Evolutionary conservation across 169 alveolate species (phyloP), one percentile per base, ranked within the genome.

Genomic region (Fabrea salina): DNA sequence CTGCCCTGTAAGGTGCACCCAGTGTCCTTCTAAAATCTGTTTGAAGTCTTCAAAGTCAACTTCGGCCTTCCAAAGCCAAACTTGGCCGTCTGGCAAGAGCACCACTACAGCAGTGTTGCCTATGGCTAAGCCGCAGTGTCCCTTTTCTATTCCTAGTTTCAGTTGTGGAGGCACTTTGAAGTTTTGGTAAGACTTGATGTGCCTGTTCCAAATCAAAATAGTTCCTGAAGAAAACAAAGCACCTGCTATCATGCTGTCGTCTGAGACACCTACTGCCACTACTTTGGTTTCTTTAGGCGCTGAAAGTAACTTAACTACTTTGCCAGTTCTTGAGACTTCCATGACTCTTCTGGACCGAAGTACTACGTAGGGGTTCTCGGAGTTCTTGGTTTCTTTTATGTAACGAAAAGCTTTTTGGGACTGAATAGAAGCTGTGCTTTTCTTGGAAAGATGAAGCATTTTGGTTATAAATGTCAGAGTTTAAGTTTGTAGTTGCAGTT

Each of bases 41-140:
- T 61, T 37, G 11, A 51, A 51, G 54, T 61, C 74, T 2, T 35
- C 39, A n/a, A 61, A 61, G 74, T 61, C 74, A 16, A 13, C 51
- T 16, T 61, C 74, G 16, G 74, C 51, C 32, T 61, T 61, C 49
- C 74, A 61, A 16, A 61, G 32, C 74, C 74, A 61, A 13, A 61
- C 74, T 27, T 61, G 74, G 25, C 39, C 74, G 25, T 61, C 32
- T 1, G 74, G 74, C n/a, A 13, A 47, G 13, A 61, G 32, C 16
- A 61, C 19, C 11, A 61, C 25, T 16, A 61, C 11, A 7, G 54
- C 74, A 16, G 32, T 61, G 4, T 3, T 0, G 25, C 16, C 11
- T 1, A 61, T 35, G 25, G n/a, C 16, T 1, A 61, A 13, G 13
- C 74, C 32, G 3, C 74, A 61, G 32, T 61, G 11, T 1, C 39